These are phyloP conservation scores for Orbilia javanica DNA, from an alignment of 2,329 filamentous ascomycete genomes.

Conservation along the genomic window DNA sequence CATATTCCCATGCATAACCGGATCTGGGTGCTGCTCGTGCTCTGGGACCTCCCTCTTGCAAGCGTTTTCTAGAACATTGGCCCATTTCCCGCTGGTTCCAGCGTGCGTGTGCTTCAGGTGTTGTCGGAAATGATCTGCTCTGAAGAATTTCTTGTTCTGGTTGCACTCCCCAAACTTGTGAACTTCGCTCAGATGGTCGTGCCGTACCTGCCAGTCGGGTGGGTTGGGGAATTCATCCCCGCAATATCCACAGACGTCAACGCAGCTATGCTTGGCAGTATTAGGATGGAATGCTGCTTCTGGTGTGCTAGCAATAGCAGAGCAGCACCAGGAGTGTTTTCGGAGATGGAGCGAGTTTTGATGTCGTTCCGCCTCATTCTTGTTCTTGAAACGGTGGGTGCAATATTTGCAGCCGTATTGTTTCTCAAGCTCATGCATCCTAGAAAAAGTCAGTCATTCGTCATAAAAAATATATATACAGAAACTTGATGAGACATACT, in stretches of 20 bases:
- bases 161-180: conserved; percentile 99
- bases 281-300: conserved; percentile 90
- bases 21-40: conserved; percentile 67
- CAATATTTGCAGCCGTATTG: conserved; percentile 95
- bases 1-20: conserved; percentile 46
- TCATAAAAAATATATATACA: conserved; percentile 62
- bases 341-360: conserved; percentile 94
- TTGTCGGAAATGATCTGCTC: conserved; percentile 97
- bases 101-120: conserved; percentile 98
- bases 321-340: conserved; percentile 96
- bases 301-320: conserved; percentile 78
- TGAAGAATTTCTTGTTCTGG: conserved; percentile 96
- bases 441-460: conserved; percentile 65
- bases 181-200: conserved; percentile 86
- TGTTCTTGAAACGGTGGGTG: conserved; percentile 97
- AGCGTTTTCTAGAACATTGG: conserved; percentile 94
- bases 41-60: conserved; percentile 86
- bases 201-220: conserved; percentile 87
- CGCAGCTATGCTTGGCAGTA: conserved; percentile 74
- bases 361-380: conserved; percentile 96
- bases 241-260: conserved; percentile 93
- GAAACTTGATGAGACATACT: conserved; percentile 69
- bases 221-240: conserved; percentile 91
- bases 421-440: conserved; percentile 91
- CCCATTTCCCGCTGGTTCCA: conserved; percentile 97